Evolutionary conservation across 1,139 yeast genomes (phyloP), one percentile per base, ranked within the genome.

Genomic region (Casaregolazyma suthepensis): DNA sequence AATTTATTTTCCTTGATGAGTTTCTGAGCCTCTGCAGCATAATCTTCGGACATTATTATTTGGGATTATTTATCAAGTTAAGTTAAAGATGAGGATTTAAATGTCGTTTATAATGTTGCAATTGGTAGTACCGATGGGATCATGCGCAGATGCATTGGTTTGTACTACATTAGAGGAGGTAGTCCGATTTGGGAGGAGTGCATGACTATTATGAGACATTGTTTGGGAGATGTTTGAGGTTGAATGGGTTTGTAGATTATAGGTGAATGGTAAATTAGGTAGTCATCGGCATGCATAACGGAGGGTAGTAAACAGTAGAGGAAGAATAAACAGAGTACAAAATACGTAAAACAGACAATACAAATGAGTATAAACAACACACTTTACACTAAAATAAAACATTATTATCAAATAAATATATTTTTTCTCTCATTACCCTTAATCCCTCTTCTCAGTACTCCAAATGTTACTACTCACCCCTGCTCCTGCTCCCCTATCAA

Each of bases 1-100:
- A 70, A 80, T 49, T 72, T 74, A 67, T 83, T 71, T 5, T 70
- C 61, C 5, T 67, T 54, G 51, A 85, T 75, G 51, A 82, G 69
- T 20, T 74, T 70, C 55, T 73, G 67, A 9, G 82, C 85, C 57
- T 66, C 66, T 18, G 57, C 23, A 6, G 44, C 35, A 18, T 38
- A 47, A 26, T 47, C 50, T 38, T 20, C 15, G 2, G 50, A 35
- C 40, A 35, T 35, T 15, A n/a, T 35, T 35, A 15, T 35, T 7
- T 35, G 2, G 26, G 4, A 22, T 22, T 22, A 22, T 22, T n/a
- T 26, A 26, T 7, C 6, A 26, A 26, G 31, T 26, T 26, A 26
- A 26, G 31, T 26, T 26, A 7, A 26, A 26, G 12, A 12, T 12
- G 31, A 7, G 31, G 31, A 26, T 26, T 26, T 26, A 26, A 26